Evolutionary conservation across 805 yeast species (phyloP).

Genomic region (Candida mattraensis): DNA sequence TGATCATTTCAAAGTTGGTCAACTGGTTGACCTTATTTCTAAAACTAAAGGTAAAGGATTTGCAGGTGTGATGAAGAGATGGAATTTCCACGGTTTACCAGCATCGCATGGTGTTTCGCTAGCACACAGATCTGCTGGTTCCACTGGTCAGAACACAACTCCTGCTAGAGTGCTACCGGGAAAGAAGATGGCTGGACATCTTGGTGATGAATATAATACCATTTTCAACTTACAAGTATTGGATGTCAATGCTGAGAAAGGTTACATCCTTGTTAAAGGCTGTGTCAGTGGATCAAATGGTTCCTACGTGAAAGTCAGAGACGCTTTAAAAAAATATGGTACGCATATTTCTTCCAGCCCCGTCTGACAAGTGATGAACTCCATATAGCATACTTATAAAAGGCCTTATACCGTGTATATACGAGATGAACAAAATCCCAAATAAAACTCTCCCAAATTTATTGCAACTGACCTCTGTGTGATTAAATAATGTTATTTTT

Average conservation of each 20-base stretch:
- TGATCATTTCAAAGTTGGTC: slow-evolving; percentile 81
- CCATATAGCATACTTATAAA: too few species aligned
- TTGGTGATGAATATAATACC: slow-evolving; percentile 80
- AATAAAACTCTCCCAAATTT: too few species aligned
- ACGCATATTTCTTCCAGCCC: slow-evolving; percentile 28
- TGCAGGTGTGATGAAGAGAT: slow-evolving; percentile 97
- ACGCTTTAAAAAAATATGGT: slow-evolving; percentile 58
- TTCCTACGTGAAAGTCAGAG: slow-evolving; percentile 69
- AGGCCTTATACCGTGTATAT: too few species aligned
- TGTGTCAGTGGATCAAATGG: slow-evolving; percentile 89
- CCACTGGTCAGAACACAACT: slow-evolving; percentile 91
- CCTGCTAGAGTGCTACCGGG: slow-evolving; percentile 98
- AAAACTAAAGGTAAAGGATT: slow-evolving; percentile 92
- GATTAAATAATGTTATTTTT: slow-evolving; percentile 9
- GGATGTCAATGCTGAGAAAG: slow-evolving; percentile 77
- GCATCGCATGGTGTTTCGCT: slow-evolving; percentile 96
- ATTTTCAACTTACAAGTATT: slow-evolving; percentile 74
- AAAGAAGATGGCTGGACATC: slow-evolving; percentile 96
- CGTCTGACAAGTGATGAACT: too few species aligned
- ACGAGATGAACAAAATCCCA: too few species aligned
- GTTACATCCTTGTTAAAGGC: slow-evolving; percentile 83
- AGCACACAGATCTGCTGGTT: slow-evolving; percentile 95
- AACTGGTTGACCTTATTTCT: slow-evolving; percentile 77
- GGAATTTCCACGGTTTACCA: slow-evolving; percentile 81
- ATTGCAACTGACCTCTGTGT: too few species aligned